Conservation (phyloP, 139 green algal genomes). For the Chlorella sp. region DNA sequence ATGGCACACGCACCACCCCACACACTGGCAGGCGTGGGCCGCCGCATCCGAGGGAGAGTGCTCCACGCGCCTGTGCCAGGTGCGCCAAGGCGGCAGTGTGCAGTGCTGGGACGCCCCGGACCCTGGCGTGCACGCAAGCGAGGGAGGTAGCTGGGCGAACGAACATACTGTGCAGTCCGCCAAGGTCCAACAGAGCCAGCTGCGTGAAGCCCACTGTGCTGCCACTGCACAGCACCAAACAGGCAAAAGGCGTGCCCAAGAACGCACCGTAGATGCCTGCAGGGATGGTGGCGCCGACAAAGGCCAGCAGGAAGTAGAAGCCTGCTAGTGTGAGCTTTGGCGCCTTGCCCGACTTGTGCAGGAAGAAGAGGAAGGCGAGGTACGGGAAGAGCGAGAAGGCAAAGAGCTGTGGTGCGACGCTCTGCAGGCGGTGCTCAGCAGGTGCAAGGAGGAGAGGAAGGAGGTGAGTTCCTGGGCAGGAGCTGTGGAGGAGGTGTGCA, state of each 20-base stretch:
- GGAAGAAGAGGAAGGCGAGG: slow-evolving; percentile 86
- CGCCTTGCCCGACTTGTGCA: slow-evolving; percentile 66
- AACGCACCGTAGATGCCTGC: slow-evolving; percentile 81
- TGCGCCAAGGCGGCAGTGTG: no score
- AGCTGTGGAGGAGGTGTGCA: no score
- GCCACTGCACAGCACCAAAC: not conserved
- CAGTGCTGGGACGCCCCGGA: no score
- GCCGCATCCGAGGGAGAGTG: no score
- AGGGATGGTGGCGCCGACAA: slow-evolving; percentile 91
- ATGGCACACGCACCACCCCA: not conserved
- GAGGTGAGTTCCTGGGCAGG: no score
- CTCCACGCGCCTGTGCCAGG: no score
- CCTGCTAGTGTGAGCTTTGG: slow-evolving; percentile 67
- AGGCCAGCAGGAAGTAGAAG: slow-evolving; percentile 97
- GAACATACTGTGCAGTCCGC: no score
- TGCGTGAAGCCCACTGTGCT: not conserved
- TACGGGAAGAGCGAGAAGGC: slow-evolving; percentile 85
- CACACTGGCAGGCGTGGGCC: not conserved
- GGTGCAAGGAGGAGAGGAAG: no score
- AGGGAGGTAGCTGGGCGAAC: no score
- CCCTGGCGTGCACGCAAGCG: no score
- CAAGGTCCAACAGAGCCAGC: no score
- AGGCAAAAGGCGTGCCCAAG: not conserved
- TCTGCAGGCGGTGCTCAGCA: not conserved
- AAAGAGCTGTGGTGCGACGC: slow-evolving; percentile 77